Base-by-base conservation (phyloP, 1,139 yeast species). In the Geotrichum histeridarum region DNA sequence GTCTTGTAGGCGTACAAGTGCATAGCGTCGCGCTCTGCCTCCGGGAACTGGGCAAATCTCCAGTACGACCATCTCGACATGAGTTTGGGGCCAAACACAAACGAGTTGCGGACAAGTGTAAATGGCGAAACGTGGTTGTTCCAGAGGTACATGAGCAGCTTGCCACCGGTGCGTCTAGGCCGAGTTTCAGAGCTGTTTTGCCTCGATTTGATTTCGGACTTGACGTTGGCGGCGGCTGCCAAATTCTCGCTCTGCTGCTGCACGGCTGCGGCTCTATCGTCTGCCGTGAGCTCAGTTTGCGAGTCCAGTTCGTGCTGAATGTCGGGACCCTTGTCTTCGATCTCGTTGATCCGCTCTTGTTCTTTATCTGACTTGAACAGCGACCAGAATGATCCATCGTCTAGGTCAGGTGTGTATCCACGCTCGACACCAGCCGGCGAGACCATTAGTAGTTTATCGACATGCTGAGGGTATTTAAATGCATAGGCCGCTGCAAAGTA, bases 381-480 rank as follows among this genome's bases (percentile, higher is more conserved):
- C 58, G 48, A 8, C 61, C 43, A 31, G 52, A 57, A 36, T 57
- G 60, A 35, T 58, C 47, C 15, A 54, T 54, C 37, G 46, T 47
- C 65, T 18, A 63, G 57, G 38, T 57, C 68, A 57, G 57, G 61
- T 48, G 56, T 63, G 61, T 54, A 70, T 32, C 60, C 67, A 35
- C 57, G 65, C 56, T 54, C 73, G 46, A 90, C 84, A 0, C 96
- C 97, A 0, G 87, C 91, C 0, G 97, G 97, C 1, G 94, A 84
- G 8, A 86, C 79, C 48, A 90, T 72, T 5, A 87, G 75, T 57
- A 90, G 73, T 58, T 80, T 79, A 31, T 78, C 74, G 12, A 89
- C 76, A 4, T 74, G 72, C 1, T 77, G 70, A 0, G 95, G 93
- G 65, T 87, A 84, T 62, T 83, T 83, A 65, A 84, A 64, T 6